Base-by-base conservation (phyloP, 176 grass and related monocot genomes). In the Zoysia pacifica region DNA sequence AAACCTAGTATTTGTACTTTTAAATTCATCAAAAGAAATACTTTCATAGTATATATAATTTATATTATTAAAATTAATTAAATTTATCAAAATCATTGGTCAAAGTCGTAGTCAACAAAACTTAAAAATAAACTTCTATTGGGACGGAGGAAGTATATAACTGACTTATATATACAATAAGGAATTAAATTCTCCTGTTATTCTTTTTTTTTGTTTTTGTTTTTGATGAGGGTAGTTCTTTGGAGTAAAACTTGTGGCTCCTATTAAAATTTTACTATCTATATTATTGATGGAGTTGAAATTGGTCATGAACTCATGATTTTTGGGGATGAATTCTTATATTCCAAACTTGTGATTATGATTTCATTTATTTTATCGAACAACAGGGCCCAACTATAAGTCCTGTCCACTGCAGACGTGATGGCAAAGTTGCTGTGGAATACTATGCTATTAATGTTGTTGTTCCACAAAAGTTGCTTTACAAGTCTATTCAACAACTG, bases 401-500 rank as follows among this genome's bases (percentile, higher is more conserved):
- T 86, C 92, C 95, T 45, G 95, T 98, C 41, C 91, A 82, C 55
- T 84, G 90, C 47, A 85, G 56, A 18, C 49, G 54, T 67, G 86
- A 88, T 58, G 90, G 92, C n/a, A 89, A 95, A 51, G 88, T 91
- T 49, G 63, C 75, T n/a, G 86, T 93, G 44, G 88, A 95, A 78
- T 99, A 93, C 69, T 95, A 93, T 69, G 92, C 92, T 7, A 95
- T 99, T 62, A 94, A 89, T 76, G 82, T 95, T 45, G 90, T 94
- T 49, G 96, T 95, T 78, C 90, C 88, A 67, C 96, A 95, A 77
- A 91, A 95, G 65, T 41, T 77, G 14, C 86, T 99, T 62, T 95
- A 99, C 80, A 99, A 93, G 73, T 95, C 96, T 45, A 87, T 99
- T 75, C 92, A 91, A 78, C 92, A 99, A 88, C 79, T 99, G 67